Base-by-base conservation (phyloP, 768 basidiomycete genomes). In the Terana coerulea region DNA sequence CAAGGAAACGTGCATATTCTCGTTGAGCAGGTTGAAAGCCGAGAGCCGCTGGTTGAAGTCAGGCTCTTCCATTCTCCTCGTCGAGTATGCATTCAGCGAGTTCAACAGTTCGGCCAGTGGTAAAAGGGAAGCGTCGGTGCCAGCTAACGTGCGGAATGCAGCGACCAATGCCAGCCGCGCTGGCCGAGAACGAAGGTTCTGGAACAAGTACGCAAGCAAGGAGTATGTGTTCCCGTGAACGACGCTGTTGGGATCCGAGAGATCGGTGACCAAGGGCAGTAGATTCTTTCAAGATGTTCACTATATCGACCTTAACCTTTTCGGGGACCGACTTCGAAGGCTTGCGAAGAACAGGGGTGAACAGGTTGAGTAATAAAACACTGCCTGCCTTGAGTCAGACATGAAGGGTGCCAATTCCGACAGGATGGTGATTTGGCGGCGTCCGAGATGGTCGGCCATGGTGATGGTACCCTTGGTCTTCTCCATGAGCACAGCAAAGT, bases 31-130 rank as follows among this genome's bases (percentile, higher is more conserved):
- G 0, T 79, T 72, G 68, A 91, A 97, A 0, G 91, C 93, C 1
- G 68, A 65, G 2, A 98, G 72, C 1, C 97, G 86, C 25, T 81
- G 77, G 51, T 95, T 90, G 57, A 97, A 98, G 66, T 98, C 92
- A 2, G 94, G 90, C 62, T 98, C 94, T 51, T 95, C 92, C 29
- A 93, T 67, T 6, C 93, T 78, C 59, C 83, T 87, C 1, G 67
- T 66, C 0, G 94, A 95, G 63, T 86, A 99, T 0, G 95, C 84
- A 61, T 98, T 98, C 56, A 98, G 74, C 0, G 75, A 75, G 7
- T 76, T 77, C 48, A 92, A 60, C 4, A 94, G 67, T 6, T 72
- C 65, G 1, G 84, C 77, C 1, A 91, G 52, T 28, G 60, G 51
- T 35, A 68, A 59, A 17, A 91, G 69, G 2, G 74, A 67, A 0